A percentile compares a stretch with the other conserved stretches of the same genome.
Evolutionary conservation across 768 basidiomycete species (phyloP).

Genomic region (Leccinellum albellum): DNA sequence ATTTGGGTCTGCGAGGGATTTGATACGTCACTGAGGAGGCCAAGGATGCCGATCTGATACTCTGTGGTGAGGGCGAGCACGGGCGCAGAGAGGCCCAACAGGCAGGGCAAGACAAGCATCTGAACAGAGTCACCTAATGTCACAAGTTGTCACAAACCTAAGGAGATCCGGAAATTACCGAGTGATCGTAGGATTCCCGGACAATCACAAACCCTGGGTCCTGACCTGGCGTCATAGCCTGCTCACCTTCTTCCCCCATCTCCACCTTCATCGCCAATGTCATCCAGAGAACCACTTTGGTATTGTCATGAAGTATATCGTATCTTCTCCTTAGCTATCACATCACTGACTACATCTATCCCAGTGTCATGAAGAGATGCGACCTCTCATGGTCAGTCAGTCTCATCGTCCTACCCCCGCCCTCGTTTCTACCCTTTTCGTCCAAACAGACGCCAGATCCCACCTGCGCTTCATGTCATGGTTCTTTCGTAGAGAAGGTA

Average conservation of each 20-base stretch:
- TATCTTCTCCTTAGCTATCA: background rate
- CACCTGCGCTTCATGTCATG: constrained; percentile 76
- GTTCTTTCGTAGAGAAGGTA: constrained; percentile 80
- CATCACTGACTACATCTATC: constrained; percentile 12
- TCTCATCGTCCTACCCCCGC: background rate
- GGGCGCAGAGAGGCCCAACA: constrained; percentile 1
- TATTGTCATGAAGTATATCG: constrained; percentile 65
- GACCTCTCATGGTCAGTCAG: constrained; percentile 70
- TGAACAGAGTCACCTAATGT: background rate
- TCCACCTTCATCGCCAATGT: constrained; percentile 37
- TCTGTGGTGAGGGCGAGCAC: background rate
- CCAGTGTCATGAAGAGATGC: constrained; percentile 87
- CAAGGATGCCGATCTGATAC: constrained; percentile 11
- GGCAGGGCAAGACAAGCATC: background rate
- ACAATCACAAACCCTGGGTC: background rate
- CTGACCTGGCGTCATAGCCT: constrained; percentile 9
- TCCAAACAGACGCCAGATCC: constrained; percentile 67
- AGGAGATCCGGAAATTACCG: constrained; percentile 16
- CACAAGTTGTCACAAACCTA: background rate
- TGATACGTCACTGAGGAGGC: constrained; percentile 7
- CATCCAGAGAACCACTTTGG: constrained; percentile 72
- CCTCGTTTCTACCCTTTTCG: constrained; percentile 3
- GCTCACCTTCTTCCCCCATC: background rate
- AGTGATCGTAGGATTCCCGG: background rate
- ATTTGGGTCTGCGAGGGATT: background rate